Conservation (phyloP, 345 rosid species). For the Eucalyptus tenuipes region DNA sequence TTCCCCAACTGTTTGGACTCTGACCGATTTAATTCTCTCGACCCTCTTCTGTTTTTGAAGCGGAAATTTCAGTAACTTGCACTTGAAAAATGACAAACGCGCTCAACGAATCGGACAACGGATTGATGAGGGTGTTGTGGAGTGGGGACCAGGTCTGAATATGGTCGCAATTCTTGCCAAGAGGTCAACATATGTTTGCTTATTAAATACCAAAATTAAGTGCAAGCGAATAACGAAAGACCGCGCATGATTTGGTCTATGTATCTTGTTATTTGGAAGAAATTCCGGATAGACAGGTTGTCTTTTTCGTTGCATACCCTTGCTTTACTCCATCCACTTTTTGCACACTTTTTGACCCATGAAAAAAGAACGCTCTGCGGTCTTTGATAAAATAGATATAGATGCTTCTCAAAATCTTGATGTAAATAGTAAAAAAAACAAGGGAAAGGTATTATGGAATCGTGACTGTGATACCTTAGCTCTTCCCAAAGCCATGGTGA, state of each 20-base stretch:
- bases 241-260: not conserved
- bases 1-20: not conserved
- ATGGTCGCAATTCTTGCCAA: not conserved
- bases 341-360: not conserved
- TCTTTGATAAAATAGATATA: not conserved
- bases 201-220: not conserved
- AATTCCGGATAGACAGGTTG: not conserved
- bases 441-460: not conserved
- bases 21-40: not conserved
- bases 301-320: not conserved
- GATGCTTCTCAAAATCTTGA: not conserved
- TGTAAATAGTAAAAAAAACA: not conserved
- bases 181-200: not conserved
- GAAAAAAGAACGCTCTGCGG: not conserved
- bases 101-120: not conserved
- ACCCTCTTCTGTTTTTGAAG: not conserved
- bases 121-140: not conserved
- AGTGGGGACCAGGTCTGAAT: not conserved
- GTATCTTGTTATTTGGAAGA: not conserved
- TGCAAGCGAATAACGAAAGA: not conserved
- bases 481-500: constrained; percentile 56
- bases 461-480: constrained; percentile 33
- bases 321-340: not conserved
- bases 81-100: not conserved
- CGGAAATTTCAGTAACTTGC: not conserved